Evolutionary conservation across 2,329 filamentous ascomycete species (phyloP), one percentile per base, ranked within the genome.

Genomic region (Aphanoascus verrucosus): DNA sequence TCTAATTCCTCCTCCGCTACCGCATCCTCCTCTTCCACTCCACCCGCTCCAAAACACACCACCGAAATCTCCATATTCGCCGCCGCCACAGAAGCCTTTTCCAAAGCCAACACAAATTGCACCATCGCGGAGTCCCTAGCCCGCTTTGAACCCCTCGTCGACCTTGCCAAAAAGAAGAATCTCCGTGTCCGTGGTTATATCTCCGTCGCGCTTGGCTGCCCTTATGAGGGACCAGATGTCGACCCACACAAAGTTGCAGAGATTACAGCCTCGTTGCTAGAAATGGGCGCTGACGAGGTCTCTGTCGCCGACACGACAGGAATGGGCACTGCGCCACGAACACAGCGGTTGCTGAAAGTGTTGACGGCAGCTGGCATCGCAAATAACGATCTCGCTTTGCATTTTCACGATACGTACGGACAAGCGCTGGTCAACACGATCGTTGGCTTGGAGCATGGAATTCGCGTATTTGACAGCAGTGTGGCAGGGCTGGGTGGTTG

Each of bases 381-480:
- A 50, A 77, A 73, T 51, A 75, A 74, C 37, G 81, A 84, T 57
- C 61, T 84, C 8, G 81, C 80, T 1, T 67, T 84, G 54, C 81
- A 84, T 63, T 84, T 84, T 62, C 81, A 84, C 60, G 81, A 84
- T 60, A 84, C 81, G 0, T 84, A 82, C 60, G 81, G 81, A 1
- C 79, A 82, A 62, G 81, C 81, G 1, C 65, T 84, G 43, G 77
- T 83, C 8, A 84, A 84, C 56, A 78, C 78, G 0, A 72, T 83
- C 9, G 78, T 84, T 0, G 78, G 76, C 1, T 66, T 84, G 9
- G 81, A 84, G 61, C 77, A 82, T 61, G 81, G 81, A 2, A 74
- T 84, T 19, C 69, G 81, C 37, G 79, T 79, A 1, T 84, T 84
- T 60, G 81, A 84, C 60, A 76, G 77, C 49, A 81, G 79, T 48